Percentiles rank a stretch among this genome's conserved stretches.
phyloP scores from a whole-genome alignment of 2,329 filamentous ascomycete species.

The Apiospora marii region DNA sequence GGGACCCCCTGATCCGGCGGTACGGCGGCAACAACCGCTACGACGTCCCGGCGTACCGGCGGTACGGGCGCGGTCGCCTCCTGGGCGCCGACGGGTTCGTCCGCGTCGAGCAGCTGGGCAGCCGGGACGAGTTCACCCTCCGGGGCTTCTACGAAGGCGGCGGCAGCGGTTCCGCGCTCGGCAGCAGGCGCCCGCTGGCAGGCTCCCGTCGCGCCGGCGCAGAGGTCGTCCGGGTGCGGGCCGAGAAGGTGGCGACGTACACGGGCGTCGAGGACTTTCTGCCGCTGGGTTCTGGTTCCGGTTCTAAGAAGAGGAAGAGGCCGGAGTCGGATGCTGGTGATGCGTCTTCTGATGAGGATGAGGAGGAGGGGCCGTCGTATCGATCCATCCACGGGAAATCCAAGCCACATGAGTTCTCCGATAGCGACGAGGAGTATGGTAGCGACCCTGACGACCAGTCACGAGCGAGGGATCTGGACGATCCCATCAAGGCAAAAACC shows the following conservation, averaged over 20 bases:
- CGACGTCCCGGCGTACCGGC: constrained; percentile 74
- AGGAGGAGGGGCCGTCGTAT: constrained; percentile 62
- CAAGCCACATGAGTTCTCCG: constrained; percentile 56
- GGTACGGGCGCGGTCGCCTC: constrained; percentile 72
- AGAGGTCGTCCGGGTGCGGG: constrained; percentile 50
- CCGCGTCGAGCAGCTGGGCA: constrained; percentile 72
- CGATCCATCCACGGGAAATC: constrained; percentile 71
- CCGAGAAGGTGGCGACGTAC: constrained; percentile 35
- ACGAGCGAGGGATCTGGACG: constrained; percentile 44
- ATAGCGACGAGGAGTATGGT: constrained; percentile 59
- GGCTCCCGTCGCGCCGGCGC: constrained; percentile 49
- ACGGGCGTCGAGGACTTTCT: constrained; percentile 56
- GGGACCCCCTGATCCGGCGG: constrained; percentile 76
- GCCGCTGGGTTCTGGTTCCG: constrained; percentile 45
- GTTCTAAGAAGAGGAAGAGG: constrained; percentile 53
- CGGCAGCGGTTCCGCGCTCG: constrained; percentile 44
- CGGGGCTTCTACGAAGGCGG: constrained; percentile 52
- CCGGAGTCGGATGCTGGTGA: constrained; percentile 31
- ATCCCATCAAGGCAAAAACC: constrained; percentile 61
- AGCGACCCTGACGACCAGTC: constrained; percentile 51
- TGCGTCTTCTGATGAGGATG: constrained; percentile 48
- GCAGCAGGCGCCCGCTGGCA: constrained; percentile 47
- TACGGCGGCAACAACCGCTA: constrained; percentile 80
- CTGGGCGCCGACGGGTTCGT: constrained; percentile 69
- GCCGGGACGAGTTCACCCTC: constrained; percentile 63